Evolutionary conservation across 495 filamentous ascomycete species (phyloP).

Genomic region (Daldinia bambusicola): DNA sequence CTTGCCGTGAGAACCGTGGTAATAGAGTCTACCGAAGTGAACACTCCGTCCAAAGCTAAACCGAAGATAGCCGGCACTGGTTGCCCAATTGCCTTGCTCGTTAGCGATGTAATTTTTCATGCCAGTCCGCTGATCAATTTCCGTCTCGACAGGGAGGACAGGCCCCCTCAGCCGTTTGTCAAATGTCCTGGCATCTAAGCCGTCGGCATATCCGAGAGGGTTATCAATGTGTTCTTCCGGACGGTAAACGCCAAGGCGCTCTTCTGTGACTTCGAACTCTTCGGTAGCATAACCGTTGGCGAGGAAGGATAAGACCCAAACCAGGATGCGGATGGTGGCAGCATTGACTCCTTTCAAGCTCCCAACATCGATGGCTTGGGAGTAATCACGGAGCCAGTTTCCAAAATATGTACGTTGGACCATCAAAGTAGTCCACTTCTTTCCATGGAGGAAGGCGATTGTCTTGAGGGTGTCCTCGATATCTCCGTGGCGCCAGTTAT

Average conservation of each 20-base stretch:
- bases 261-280: constrained; percentile 95
- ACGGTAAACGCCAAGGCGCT: constrained; percentile 89
- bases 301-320: constrained; percentile 92
- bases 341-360: constrained; percentile 89
- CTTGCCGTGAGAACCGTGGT: constrained; percentile 68
- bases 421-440: constrained; percentile 94
- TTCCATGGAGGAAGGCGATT: constrained; percentile 84
- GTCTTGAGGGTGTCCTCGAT: constrained; percentile 95
- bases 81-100: constrained; percentile 84
- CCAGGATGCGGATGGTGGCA: constrained; percentile 87
- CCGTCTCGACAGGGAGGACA: constrained; percentile 77
- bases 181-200: constrained; percentile 82
- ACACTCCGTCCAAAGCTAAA: constrained; percentile 85
- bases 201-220: constrained; percentile 90
- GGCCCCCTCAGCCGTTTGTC: constrained; percentile 85
- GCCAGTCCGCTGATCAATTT: constrained; percentile 83
- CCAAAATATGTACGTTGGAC: constrained; percentile 94
- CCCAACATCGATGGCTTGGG: constrained; percentile 91
- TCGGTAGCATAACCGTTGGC: constrained; percentile 95
- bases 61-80: constrained; percentile 88
- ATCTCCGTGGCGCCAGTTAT: constrained; percentile 95
- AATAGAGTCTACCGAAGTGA: constrained; percentile 89
- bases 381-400: constrained; percentile 80
- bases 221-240: constrained; percentile 97
- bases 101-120: constrained; percentile 99